Conservation (phyloP, 176 grass and related monocot genomes). For the Juncus effusus region DNA sequence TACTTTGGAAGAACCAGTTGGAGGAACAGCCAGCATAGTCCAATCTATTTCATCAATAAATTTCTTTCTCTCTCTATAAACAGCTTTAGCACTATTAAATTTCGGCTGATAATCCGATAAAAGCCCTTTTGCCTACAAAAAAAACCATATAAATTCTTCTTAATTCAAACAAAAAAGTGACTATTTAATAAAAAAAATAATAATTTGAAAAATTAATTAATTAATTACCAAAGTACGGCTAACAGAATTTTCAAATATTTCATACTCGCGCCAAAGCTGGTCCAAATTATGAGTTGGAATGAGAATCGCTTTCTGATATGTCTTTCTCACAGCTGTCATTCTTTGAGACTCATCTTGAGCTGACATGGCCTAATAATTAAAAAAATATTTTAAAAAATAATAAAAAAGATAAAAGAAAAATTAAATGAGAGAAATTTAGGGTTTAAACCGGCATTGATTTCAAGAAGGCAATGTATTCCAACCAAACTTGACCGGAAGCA, state of each 20-base stretch:
- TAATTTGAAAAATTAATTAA: slow-evolving; percentile 9
- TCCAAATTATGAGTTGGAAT: slow-evolving; percentile 88
- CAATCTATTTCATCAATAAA: slow-evolving; percentile 95
- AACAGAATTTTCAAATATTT: slow-evolving; percentile 92
- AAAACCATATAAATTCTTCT: background rate
- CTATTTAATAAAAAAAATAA: background rate
- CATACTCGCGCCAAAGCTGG: slow-evolving; percentile 93
- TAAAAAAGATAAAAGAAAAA: slow-evolving; percentile 20
- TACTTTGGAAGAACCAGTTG: slow-evolving; percentile 87
- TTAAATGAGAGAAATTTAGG: background rate
- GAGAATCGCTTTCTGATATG: slow-evolving; percentile 94
- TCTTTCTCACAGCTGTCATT: slow-evolving; percentile 81
- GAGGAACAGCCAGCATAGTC: slow-evolving; percentile 71
- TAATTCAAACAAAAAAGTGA: slow-evolving; percentile 9
- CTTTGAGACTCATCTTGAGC: slow-evolving; percentile 81
- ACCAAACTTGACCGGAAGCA: slow-evolving; percentile 87
- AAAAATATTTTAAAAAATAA: slow-evolving; percentile 1
- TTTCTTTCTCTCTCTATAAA: slow-evolving; percentile 93
- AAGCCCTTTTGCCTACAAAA: slow-evolving; percentile 83
- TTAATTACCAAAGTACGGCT: slow-evolving; percentile 75
- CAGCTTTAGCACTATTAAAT: slow-evolving; percentile 96
- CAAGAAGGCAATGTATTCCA: slow-evolving; percentile 94
- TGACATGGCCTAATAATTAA: slow-evolving; percentile 48
- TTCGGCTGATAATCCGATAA: slow-evolving; percentile 96
- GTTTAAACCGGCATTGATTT: slow-evolving; percentile 75